Percentiles rank a stretch among this genome's conserved stretches.
Evolutionary conservation across 768 basidiomycete genomes (phyloP).

Genomic region (Hericium rajendrae): DNA sequence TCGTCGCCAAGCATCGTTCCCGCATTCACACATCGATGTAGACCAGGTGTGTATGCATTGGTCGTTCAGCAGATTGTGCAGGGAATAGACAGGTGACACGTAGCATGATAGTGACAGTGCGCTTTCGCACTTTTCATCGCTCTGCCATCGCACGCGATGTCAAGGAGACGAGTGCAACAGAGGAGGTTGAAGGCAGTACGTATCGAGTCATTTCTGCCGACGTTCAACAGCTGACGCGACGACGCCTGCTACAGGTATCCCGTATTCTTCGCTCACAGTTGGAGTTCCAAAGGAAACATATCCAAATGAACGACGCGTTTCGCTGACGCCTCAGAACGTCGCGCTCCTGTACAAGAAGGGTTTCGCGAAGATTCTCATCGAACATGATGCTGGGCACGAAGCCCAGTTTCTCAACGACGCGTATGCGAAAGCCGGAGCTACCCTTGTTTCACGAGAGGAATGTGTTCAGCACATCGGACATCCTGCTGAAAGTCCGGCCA

Average conservation of each 20-base stretch:
- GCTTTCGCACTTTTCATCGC: slow-evolving; percentile 4
- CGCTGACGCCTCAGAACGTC: slow-evolving; percentile 74
- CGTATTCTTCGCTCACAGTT: slow-evolving; percentile 65
- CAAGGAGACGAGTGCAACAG: background rate
- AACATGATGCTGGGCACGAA: slow-evolving; percentile 56
- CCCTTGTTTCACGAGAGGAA: slow-evolving; percentile 61
- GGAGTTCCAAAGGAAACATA: slow-evolving; percentile 73
- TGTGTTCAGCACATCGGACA: slow-evolving; percentile 59
- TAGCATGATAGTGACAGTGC: too few relatives aligned
- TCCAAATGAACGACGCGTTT: slow-evolving; percentile 71
- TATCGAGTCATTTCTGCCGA: background rate
- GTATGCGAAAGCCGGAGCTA: slow-evolving; percentile 71
- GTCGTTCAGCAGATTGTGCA: background rate
- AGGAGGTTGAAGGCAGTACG: slow-evolving; percentile 7
- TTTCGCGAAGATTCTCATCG: slow-evolving; percentile 63
- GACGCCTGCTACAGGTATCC: slow-evolving; percentile 28
- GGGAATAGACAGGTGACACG: too few relatives aligned
- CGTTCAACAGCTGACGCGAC: background rate
- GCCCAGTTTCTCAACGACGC: slow-evolving; percentile 79
- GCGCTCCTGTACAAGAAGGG: slow-evolving; percentile 75
- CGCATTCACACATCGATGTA: background rate
- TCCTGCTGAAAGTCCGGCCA: slow-evolving; percentile 80
- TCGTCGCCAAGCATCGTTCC: background rate
- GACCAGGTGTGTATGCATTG: background rate
- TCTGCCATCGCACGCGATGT: slow-evolving; percentile 3